Evolutionary conservation across 306 rosid species (phyloP), one percentile per base, ranked within the genome.

Genomic region (Datisca glomerata): DNA sequence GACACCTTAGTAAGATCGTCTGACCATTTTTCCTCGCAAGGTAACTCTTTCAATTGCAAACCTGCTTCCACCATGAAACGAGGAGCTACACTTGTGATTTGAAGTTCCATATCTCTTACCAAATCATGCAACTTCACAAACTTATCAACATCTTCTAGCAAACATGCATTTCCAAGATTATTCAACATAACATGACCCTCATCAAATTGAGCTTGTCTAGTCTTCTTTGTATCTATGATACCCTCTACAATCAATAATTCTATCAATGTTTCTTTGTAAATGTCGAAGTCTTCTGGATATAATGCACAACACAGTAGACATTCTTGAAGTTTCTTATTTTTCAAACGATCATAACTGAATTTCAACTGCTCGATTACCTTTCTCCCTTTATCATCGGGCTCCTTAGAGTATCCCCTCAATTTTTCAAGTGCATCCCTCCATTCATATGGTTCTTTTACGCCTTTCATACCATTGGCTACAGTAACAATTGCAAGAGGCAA

Each of bases 111-210:
- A 40, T 43, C 43, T 35, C 51, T 55, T 19, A 53, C 19, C 21
- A 42, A 12, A 19, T 53, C 59, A 32, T 53, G 59, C 49, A 53
- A 25, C 38, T 42, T 53, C 20, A 37, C 43, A 4, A 15, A n/a
- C n/a, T n/a, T n/a, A n/a, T n/a, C n/a, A n/a, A n/a, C n/a, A n/a
- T n/a, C n/a, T n/a, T n/a, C n/a, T n/a, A 53, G 39, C 35, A 53
- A 42, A 16, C 59, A 41, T 4, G 7, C 29, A n/a, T 20, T 9
- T 27, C 6, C 34, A 17, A 53, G 49, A 6, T 14, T 19, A 23
- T 51, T 16, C 8, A 17, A 20, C 24, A n/a, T 16, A 8, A 7
- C 25, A 17, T 8, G 11, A 17, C 43, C 43, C 43, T 37, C 43
- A 17, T 37, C 43, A n/a, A 37, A 8, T 37, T 37, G 18, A 3